These are phyloP conservation scores for Petunia axillaris DNA, from an alignment of 257 asterid species.

Conservation along the genomic window DNA sequence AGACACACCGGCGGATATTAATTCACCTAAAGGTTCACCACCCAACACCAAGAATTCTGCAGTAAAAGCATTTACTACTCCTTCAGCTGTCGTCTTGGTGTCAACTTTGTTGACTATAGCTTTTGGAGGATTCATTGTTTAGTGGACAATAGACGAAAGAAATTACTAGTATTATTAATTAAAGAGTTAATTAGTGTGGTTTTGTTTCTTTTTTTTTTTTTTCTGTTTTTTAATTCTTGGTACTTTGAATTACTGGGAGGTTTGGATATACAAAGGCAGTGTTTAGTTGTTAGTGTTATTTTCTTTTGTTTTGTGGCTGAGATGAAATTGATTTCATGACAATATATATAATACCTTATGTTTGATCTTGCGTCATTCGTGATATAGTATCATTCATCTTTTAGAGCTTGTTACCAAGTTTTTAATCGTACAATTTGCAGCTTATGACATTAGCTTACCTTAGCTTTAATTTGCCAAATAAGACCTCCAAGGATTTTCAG, in stretches of 20 bases:
- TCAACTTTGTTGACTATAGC: neutral
- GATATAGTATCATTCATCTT: too few species aligned
- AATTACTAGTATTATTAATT: neutral
- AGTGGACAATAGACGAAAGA: neutral
- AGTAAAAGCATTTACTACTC: neutral
- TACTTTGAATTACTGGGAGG: neutral
- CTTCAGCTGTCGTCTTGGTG: neutral
- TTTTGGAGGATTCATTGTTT: neutral
- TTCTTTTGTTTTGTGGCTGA: neutral
- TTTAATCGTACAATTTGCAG: too few species aligned
- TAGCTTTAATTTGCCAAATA: too few species aligned
- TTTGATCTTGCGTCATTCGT: too few species aligned
- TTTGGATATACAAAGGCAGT: neutral
- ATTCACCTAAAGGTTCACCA: neutral
- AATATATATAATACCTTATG: neutral
- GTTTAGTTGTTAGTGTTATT: neutral
- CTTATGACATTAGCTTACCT: too few species aligned
- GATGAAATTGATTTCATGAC: slow-evolving; percentile 10
- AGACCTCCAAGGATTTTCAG: too few species aligned
- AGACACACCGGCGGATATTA: slow-evolving; percentile 14
- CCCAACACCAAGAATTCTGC: neutral
- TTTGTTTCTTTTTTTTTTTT: too few species aligned
- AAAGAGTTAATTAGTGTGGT: neutral
- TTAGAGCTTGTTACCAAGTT: too few species aligned
- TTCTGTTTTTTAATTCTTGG: neutral